A percentile compares a stretch with the other conserved stretches of the same genome.
phyloP scores from a whole-genome alignment of 1,284 basidiomycete genomes.

The Sanghuangporus baumii region DNA sequence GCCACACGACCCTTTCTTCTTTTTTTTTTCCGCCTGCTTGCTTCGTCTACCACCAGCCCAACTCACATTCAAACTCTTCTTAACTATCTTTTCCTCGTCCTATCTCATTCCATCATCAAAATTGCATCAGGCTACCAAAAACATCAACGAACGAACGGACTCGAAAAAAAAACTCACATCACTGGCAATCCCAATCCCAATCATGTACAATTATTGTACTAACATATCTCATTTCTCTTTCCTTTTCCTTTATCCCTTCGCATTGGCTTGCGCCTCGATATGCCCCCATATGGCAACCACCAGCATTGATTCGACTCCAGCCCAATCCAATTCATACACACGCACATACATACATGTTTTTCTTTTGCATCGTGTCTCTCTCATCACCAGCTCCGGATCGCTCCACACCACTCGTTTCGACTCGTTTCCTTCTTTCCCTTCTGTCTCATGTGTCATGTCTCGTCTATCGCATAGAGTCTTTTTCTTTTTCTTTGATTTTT shows the following conservation, averaged over 20 bases:
- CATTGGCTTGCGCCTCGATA: not conserved
- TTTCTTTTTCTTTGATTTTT: not conserved
- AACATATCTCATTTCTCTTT: not conserved
- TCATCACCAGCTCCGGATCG: not conserved
- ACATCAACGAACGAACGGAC: not conserved
- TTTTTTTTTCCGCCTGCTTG: not conserved
- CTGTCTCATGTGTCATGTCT: not conserved
- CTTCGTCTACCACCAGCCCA: not conserved
- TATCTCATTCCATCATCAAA: not conserved
- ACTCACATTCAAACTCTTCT: not conserved
- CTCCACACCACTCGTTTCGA: not conserved
- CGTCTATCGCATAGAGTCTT: not conserved
- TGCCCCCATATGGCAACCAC: not conserved
- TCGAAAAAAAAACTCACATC: not conserved
- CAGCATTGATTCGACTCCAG: not conserved
- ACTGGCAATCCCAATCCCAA: not conserved
- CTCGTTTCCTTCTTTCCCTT: not conserved
- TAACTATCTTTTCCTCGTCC: not conserved
- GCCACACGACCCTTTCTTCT: not conserved
- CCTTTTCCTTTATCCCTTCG: not conserved
- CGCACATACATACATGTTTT: not conserved
- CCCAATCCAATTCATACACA: not conserved
- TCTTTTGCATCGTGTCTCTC: not conserved
- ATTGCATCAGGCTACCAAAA: conserved; percentile 1
- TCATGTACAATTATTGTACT: conserved; percentile 14